Evolutionary conservation across 129 eudicot species (phyloP), one percentile per base, ranked within the genome.

Genomic region (Logfia minima): DNA sequence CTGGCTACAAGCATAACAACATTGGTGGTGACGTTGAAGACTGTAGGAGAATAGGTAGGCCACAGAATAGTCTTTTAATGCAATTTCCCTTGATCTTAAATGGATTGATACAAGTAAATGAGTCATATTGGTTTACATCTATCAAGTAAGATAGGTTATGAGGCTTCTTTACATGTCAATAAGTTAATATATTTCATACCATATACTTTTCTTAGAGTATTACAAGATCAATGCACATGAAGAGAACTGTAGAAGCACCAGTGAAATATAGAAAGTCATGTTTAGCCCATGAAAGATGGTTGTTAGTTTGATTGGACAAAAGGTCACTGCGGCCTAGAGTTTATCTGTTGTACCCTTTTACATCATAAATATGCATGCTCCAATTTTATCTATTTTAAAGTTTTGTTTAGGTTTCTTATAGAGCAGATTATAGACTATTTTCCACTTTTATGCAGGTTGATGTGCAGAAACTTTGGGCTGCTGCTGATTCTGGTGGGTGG

Each of bases 401-500:
- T 35, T 35, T 35, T 35, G 6, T 35, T 35, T 35, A 35, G 8
- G 6, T 35, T 7, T 35, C 8, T 26, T 53, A 24, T 53, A 74
- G 74, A 37, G 34, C 17, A 66, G 66, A 63, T 28, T 67, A 39
- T 39, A 2, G 71, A 37, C 45, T 59, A 43, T 72, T 41, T 64
- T 72, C 66, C 75, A 68, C 68, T 71, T 79, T 29, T 70, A 23
- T 58, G 58, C 90, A 93, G 97, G 53, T 88, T 74, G 82, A 83
- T 59, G 85, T 87, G 56, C 85, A 88, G 72, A 82, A 85, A 59
- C 97, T 93, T 22, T 93, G 98, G 98, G 87, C 81, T 64, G 76
- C 90, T 74, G 92, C 95, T 76, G 87, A 86, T 77, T 90, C 98
- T 80, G 96, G 71, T 66, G 98, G 90, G 51, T 93, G 98, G 98